Percentiles rank a stretch among this genome's conserved stretches.
phyloP scores from a whole-genome alignment of 495 filamentous ascomycete genomes.

The Penicillium lividum region DNA sequence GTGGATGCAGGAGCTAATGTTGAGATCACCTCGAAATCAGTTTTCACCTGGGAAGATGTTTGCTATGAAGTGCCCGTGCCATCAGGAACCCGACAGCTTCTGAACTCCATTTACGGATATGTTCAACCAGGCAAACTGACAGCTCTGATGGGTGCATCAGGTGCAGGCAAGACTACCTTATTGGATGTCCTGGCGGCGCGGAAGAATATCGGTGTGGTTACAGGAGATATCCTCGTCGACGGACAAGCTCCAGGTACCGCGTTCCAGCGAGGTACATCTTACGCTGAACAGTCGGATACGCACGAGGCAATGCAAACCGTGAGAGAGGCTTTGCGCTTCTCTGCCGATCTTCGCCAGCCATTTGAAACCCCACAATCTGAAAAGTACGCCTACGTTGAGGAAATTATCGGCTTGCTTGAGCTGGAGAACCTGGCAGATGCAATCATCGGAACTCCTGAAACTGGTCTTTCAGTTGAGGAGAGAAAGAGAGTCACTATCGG shows the following conservation, averaged over 20 bases:
- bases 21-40: slow-evolving; percentile 61
- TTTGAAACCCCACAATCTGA: slow-evolving; percentile 65
- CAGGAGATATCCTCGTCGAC: slow-evolving; percentile 74
- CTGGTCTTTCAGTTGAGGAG: slow-evolving; percentile 87
- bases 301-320: slow-evolving; percentile 79
- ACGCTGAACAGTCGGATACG: slow-evolving; percentile 81
- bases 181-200: slow-evolving; percentile 75
- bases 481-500: slow-evolving; percentile 89
- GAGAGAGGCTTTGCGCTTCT: slow-evolving; percentile 82
- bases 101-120: slow-evolving; percentile 74
- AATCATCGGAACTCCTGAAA: slow-evolving; percentile 74
- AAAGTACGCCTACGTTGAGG: slow-evolving; percentile 82
- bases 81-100: slow-evolving; percentile 64
- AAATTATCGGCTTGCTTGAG: slow-evolving; percentile 76
- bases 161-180: slow-evolving; percentile 85
- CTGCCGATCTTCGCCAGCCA: slow-evolving; percentile 77
- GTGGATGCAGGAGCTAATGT: slow-evolving; percentile 54
- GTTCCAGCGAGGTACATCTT: slow-evolving; percentile 79
- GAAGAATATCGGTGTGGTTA: slow-evolving; percentile 77
- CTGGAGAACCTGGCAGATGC: slow-evolving; percentile 84
- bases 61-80: slow-evolving; percentile 69
- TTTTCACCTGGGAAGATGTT: slow-evolving; percentile 54
- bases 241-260: slow-evolving; percentile 63
- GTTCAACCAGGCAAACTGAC: slow-evolving; percentile 78
- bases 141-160: slow-evolving; percentile 81